Percentiles rank a stretch among this genome's conserved stretches.
Conservation (phyloP, 208 protist genomes). For the Tritrichomonas musculus region DNA sequence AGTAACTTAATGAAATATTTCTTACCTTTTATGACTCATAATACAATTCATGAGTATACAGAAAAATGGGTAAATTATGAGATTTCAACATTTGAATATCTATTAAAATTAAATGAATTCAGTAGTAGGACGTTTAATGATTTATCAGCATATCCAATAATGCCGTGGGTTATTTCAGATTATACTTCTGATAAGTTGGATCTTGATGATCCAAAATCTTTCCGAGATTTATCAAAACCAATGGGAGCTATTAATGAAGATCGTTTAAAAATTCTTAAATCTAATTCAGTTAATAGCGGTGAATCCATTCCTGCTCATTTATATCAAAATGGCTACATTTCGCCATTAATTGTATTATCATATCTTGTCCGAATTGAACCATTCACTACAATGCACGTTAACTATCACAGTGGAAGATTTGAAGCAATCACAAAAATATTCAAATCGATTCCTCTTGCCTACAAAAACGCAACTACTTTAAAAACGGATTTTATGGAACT, state of each 20-base stretch:
- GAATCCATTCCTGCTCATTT: background rate
- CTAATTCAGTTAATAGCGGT: background rate
- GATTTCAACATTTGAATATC: background rate
- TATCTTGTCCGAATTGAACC: background rate
- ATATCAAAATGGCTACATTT: background rate
- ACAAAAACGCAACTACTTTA: background rate
- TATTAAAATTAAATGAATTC: background rate
- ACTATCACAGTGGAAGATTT: background rate
- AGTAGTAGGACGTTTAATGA: conserved; percentile 64
- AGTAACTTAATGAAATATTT: background rate
- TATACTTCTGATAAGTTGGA: background rate
- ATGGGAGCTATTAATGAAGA: background rate
- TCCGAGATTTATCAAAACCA: background rate
- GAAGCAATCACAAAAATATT: background rate
- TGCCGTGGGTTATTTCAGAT: background rate
- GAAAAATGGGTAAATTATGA: background rate
- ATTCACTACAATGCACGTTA: background rate
- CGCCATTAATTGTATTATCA: background rate
- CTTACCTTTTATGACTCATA: too few species aligned
- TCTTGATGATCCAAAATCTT: background rate
- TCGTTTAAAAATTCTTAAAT: background rate
- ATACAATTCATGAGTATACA: background rate
- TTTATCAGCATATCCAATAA: conserved; percentile 72
- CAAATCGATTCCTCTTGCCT: background rate
- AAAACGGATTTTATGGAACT: background rate